A percentile compares a stretch with the other conserved stretches of the same genome.
These are phyloP conservation scores for Warburgia ugandensis DNA, from an alignment of 164 flowering plant species.

Conservation along the genomic window DNA sequence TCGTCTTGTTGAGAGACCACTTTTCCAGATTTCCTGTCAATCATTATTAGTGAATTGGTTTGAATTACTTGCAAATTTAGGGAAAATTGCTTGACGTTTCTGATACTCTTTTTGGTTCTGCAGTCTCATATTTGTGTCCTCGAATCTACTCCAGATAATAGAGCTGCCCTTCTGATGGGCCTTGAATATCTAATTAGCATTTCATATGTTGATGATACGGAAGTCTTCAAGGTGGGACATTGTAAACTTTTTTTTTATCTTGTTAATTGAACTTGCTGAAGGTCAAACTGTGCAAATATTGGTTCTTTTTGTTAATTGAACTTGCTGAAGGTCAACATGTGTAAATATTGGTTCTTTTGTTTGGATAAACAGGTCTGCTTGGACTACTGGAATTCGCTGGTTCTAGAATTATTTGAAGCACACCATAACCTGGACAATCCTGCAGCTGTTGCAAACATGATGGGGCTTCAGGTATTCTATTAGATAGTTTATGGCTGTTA, in stretches of 20 bases:
- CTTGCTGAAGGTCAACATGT: not conserved
- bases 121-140: conserved; percentile 86
- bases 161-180: conserved; percentile 61
- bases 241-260: not conserved
- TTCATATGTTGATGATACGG: conserved; percentile 96
- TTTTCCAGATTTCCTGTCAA: no score
- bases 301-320: not conserved
- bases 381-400: conserved; percentile 95
- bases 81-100: not conserved
- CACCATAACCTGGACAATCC: conserved; percentile 72
- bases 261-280: not conserved
- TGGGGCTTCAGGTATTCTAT: conserved; percentile 74
- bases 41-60: no score
- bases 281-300: no score
- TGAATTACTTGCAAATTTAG: no score
- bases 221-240: conserved; percentile 99
- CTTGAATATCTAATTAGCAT: conserved; percentile 89
- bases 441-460: conserved; percentile 54
- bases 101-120: conserved; percentile 12
- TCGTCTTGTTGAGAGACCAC: no score
- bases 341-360: conserved; percentile 3
- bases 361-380: conserved; percentile 65
- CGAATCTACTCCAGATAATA: conserved; percentile 63
- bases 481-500: not conserved
- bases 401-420: conserved; percentile 78